These are phyloP conservation scores for Aureobasidium sp. DNA, from an alignment of 2,329 filamentous ascomycete species.

Conservation along the genomic window DNA sequence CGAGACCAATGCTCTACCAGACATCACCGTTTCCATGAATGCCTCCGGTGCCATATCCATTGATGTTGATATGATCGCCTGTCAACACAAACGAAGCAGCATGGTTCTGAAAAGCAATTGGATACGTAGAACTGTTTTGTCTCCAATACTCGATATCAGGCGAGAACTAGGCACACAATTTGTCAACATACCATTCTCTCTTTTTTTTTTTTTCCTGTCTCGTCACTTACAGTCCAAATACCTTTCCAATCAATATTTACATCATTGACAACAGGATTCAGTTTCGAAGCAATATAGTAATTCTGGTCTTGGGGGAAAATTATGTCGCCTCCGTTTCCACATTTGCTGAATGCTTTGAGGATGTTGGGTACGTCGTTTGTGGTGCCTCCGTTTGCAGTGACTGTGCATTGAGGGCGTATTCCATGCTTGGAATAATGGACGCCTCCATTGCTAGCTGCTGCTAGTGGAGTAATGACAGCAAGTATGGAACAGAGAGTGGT, in stretches of 20 bases:
- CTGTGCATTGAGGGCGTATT: conserved; percentile 29
- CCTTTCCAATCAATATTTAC: conserved; percentile 48
- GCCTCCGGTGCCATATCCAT: conserved; percentile 47
- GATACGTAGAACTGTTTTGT: conserved; percentile 39
- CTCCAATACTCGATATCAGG: conserved; percentile 50
- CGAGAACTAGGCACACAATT: conserved; percentile 37
- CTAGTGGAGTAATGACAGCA: neutral
- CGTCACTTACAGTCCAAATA: conserved; percentile 39
- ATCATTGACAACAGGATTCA: conserved; percentile 46
- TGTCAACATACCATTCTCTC: neutral
- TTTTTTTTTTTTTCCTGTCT: neutral
- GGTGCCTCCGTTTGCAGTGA: conserved; percentile 33
- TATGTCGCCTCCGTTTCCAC: conserved; percentile 38
- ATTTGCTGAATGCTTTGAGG: conserved; percentile 35
- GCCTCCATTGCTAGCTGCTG: neutral
- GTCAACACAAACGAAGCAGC: conserved; percentile 47
- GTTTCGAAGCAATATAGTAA: conserved; percentile 45
- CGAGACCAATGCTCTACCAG: conserved; percentile 31
- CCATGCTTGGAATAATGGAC: neutral
- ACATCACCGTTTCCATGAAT: conserved; percentile 49
- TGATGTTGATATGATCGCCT: conserved; percentile 45
- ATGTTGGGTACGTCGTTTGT: conserved; percentile 38
- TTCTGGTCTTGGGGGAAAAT: conserved; percentile 45
- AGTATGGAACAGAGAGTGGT: neutral
- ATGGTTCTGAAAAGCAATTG: conserved; percentile 50